Conservation (phyloP, 2,329 filamentous ascomycete genomes). For the Alternaria hordeiaustralica region DNA sequence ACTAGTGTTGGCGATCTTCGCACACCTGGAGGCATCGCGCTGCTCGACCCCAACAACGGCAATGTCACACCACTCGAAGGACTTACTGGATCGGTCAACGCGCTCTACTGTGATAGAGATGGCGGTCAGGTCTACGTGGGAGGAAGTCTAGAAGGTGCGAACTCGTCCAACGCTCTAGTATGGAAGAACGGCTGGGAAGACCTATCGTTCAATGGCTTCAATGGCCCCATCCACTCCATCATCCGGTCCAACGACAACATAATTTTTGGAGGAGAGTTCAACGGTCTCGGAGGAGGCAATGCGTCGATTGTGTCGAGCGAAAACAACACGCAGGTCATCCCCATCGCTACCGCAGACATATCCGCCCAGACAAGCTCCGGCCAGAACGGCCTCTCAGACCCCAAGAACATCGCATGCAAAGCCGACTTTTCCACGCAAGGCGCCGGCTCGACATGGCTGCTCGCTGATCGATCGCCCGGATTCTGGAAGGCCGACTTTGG, state of each 20-base stretch:
- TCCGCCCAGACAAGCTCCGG: conserved; percentile 68
- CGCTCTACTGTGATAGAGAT: conserved; percentile 80
- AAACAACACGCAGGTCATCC: conserved; percentile 79
- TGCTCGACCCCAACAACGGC: conserved; percentile 77
- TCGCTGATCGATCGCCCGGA: conserved; percentile 76
- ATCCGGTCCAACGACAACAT: conserved; percentile 82
- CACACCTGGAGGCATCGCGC: conserved; percentile 77
- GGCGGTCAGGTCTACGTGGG: conserved; percentile 87
- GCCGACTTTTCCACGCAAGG: conserved; percentile 66
- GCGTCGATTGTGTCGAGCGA: conserved; percentile 67
- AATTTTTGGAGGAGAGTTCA: conserved; percentile 90
- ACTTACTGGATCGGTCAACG: conserved; percentile 80
- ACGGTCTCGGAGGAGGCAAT: conserved; percentile 86
- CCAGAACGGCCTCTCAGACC: conserved; percentile 72
- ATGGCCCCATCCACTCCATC: conserved; percentile 88
- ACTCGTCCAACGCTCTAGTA: conserved; percentile 88
- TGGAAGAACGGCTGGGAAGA: conserved; percentile 78
- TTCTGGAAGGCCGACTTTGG: conserved; percentile 84
- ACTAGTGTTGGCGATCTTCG: conserved; percentile 81
- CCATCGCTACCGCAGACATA: conserved; percentile 79
- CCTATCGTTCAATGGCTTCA: conserved; percentile 91
- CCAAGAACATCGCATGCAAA: conserved; percentile 83
- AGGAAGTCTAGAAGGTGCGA: conserved; percentile 78
- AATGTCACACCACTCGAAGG: conserved; percentile 77
- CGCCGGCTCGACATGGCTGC: conserved; percentile 80